Evolutionary conservation across 148 eudicot species (phyloP).

Genomic region (Gaultheria prostrata): DNA sequence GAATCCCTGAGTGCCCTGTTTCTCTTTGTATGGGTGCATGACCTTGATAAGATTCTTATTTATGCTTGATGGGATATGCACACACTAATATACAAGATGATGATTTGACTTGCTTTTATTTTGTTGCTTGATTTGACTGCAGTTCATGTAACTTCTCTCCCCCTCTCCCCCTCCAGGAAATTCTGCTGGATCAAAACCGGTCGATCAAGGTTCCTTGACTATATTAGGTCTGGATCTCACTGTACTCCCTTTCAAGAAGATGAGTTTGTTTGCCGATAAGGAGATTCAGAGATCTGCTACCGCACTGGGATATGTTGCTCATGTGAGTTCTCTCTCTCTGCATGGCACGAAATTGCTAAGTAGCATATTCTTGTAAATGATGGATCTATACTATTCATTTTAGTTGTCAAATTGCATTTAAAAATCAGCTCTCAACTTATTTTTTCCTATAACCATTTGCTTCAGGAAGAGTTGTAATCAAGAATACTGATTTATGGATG

Average conservation of each 20-base stretch:
- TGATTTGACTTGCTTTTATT: background rate
- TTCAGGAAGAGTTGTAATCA: background rate
- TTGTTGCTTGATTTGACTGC: background rate
- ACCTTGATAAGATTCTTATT: background rate
- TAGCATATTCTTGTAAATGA: constrained; percentile 1
- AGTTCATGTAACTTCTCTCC: constrained; percentile 2
- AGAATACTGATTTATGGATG: background rate
- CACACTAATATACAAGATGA: background rate
- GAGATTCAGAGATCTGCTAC: constrained; percentile 90
- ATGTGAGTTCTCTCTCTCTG: constrained; percentile 55
- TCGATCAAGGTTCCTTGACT: constrained; percentile 60
- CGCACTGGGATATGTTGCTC: constrained; percentile 95
- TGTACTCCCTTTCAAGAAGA: constrained; percentile 78
- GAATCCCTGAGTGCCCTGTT: background rate
- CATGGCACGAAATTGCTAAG: constrained; percentile 4
- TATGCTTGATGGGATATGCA: background rate
- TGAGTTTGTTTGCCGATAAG: constrained; percentile 91
- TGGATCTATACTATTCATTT: background rate
- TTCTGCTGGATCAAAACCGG: constrained; percentile 54
- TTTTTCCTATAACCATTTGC: background rate
- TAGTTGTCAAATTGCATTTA: background rate
- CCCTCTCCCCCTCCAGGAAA: constrained; percentile 55
- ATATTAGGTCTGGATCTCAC: constrained; percentile 81
- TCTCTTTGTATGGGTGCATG: background rate
- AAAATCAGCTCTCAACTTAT: background rate